These are phyloP conservation scores for Termitomyces bulborhizus DNA, from an alignment of 768 basidiomycete species.

Conservation along the genomic window DNA sequence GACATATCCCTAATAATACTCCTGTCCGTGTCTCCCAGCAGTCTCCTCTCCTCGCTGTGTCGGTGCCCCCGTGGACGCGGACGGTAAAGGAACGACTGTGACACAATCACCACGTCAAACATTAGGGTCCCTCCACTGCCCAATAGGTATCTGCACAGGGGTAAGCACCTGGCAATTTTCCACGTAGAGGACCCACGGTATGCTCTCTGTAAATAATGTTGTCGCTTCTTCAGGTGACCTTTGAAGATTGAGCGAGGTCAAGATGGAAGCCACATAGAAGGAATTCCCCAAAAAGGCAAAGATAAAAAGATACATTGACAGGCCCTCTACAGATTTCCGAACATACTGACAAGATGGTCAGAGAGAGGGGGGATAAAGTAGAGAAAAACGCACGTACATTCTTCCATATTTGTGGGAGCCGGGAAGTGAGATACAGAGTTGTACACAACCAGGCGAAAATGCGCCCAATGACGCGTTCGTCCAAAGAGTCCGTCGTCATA, in stretches of 20 bases:
- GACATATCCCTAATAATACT: too few relatives aligned
- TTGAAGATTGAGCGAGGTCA: conserved; percentile 64
- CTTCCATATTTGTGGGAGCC: conserved; percentile 98
- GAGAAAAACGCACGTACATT: conserved; percentile 58
- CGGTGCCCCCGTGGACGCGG: conserved; percentile 26
- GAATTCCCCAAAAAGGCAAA: conserved; percentile 92
- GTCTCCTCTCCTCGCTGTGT: conserved; percentile 44
- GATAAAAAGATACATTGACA: conserved; percentile 90
- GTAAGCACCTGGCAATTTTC: neutral
- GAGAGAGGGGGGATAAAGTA: neutral
- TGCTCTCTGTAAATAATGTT: conserved; percentile 70
- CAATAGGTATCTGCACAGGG: conserved; percentile 60
- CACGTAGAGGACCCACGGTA: conserved; percentile 56
- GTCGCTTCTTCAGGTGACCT: conserved; percentile 43
- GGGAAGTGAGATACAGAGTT: conserved; percentile 85
- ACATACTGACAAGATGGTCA: conserved; percentile 47
- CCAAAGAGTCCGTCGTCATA: conserved; percentile 12
- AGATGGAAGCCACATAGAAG: conserved; percentile 87
- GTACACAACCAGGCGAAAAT: conserved; percentile 95
- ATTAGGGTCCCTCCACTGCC: conserved; percentile 91
- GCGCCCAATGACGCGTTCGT: conserved; percentile 75
- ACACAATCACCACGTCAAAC: conserved; percentile 89
- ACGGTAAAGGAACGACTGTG: conserved; percentile 78
- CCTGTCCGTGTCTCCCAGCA: conserved; percentile 24
- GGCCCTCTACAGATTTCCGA: conserved; percentile 90